These are phyloP conservation scores for Bipolaris sorokiniana DNA, from an alignment of 2,329 filamentous ascomycete genomes.

Conservation along the genomic window DNA sequence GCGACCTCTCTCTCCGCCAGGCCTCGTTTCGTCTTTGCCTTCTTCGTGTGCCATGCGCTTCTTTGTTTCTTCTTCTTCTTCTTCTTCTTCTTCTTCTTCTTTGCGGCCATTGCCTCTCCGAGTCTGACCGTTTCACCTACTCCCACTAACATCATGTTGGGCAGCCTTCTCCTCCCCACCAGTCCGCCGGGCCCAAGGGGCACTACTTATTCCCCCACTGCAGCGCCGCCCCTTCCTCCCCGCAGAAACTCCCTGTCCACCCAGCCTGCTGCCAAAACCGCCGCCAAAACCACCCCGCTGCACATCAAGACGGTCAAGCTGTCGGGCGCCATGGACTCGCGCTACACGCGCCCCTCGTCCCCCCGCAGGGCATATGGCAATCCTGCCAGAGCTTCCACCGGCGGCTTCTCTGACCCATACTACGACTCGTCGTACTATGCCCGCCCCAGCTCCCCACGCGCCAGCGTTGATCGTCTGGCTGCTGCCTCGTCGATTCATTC, in stretches of 20 bases:
- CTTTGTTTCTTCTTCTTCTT: neutral
- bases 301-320: constrained; percentile 31
- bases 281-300: constrained; percentile 28
- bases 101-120: neutral
- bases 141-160: constrained; percentile 42
- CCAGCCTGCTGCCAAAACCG: constrained; percentile 27
- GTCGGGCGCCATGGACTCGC: constrained; percentile 41
- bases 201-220: constrained; percentile 26
- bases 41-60: constrained; percentile 17
- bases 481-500: constrained; percentile 34
- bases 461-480: constrained; percentile 42
- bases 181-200: constrained; percentile 26
- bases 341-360: constrained; percentile 44
- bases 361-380: constrained; percentile 42
- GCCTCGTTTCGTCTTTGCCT: constrained; percentile 25
- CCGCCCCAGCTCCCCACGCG: constrained; percentile 42
- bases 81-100: neutral
- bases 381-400: constrained; percentile 46
- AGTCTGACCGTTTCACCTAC: constrained; percentile 11
- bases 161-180: constrained; percentile 42
- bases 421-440: constrained; percentile 40
- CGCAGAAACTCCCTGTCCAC: constrained; percentile 33
- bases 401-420: constrained; percentile 46
- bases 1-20: constrained; percentile 34
- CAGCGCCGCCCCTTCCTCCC: constrained; percentile 32